Evolutionary conservation across 2,329 filamentous ascomycete species (phyloP).

Genomic region (Curvularia spicifera): DNA sequence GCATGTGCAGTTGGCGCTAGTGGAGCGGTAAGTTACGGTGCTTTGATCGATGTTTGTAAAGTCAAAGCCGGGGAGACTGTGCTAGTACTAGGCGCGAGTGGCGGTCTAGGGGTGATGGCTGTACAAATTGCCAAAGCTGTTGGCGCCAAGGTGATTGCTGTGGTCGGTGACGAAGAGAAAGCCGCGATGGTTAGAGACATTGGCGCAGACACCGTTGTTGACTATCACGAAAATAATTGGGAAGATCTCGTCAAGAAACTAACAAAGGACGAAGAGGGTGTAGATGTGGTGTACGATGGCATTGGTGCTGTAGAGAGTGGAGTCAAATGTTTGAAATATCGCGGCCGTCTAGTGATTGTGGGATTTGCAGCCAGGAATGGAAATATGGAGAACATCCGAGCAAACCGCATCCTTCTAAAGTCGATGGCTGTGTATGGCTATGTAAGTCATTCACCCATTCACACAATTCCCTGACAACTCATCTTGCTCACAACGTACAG

Average conservation of each 20-base stretch:
- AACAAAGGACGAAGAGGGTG: conserved; percentile 58
- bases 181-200: conserved; percentile 49
- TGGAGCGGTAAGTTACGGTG: conserved; percentile 62
- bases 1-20: conserved; percentile 63
- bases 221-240: conserved; percentile 56
- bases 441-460: conserved; percentile 17
- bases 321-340: conserved; percentile 61
- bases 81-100: conserved; percentile 63
- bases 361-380: conserved; percentile 64
- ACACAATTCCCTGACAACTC: neutral
- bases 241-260: conserved; percentile 57
- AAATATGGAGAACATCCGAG: conserved; percentile 54
- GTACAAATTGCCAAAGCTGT: conserved; percentile 62
- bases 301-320: conserved; percentile 64
- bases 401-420: conserved; percentile 36
- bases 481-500: conserved; percentile 34
- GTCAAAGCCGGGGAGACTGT: conserved; percentile 58
- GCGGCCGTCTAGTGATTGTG: conserved; percentile 62
- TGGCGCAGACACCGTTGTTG: conserved; percentile 54
- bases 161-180: conserved; percentile 58
- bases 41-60: conserved; percentile 52
- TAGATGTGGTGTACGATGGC: conserved; percentile 64
- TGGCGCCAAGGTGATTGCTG: conserved; percentile 62
- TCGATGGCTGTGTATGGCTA: conserved; percentile 35
- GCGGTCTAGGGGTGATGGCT: conserved; percentile 63